phyloP scores from a whole-genome alignment of 23 red algal species.

The Gracilaria domingensis region DNA sequence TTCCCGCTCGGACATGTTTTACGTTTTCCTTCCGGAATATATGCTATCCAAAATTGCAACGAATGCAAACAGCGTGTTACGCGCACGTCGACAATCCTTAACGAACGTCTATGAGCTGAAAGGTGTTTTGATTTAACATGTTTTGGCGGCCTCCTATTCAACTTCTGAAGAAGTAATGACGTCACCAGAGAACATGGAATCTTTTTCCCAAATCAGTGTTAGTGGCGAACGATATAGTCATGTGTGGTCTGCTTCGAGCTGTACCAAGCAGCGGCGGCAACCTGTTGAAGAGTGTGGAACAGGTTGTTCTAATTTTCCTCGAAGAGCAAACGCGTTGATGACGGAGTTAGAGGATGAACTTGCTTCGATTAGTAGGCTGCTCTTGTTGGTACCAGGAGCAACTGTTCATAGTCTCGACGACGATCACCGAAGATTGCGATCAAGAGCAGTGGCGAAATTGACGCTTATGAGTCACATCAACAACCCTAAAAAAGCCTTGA shows the following conservation, averaged over 20 bases:
- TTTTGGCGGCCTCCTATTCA: conserved; percentile 8
- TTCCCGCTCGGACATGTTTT: not conserved
- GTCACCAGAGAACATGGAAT: not conserved
- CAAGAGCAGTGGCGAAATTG: not conserved
- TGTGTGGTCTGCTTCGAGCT: too few species aligned
- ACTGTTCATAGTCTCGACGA: not conserved
- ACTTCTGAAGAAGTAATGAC: not conserved
- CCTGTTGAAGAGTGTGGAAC: too few species aligned
- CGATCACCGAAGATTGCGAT: not conserved
- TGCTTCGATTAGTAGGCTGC: not conserved
- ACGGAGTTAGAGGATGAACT: not conserved
- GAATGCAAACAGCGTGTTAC: not conserved
- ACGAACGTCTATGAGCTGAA: not conserved
- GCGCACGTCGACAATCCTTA: not conserved
- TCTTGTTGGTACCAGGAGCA: not conserved
- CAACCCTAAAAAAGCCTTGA: not conserved
- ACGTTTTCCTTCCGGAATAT: not conserved
- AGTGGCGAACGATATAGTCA: too few species aligned
- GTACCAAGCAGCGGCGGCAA: too few species aligned
- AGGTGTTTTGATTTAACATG: conserved; percentile 23
- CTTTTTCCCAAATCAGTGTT: not conserved
- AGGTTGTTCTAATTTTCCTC: too few species aligned
- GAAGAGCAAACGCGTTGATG: not conserved
- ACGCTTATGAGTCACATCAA: not conserved
- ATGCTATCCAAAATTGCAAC: not conserved